Evolutionary conservation across 768 basidiomycete genomes (phyloP).

Genomic region (Tricholomella constricta): DNA sequence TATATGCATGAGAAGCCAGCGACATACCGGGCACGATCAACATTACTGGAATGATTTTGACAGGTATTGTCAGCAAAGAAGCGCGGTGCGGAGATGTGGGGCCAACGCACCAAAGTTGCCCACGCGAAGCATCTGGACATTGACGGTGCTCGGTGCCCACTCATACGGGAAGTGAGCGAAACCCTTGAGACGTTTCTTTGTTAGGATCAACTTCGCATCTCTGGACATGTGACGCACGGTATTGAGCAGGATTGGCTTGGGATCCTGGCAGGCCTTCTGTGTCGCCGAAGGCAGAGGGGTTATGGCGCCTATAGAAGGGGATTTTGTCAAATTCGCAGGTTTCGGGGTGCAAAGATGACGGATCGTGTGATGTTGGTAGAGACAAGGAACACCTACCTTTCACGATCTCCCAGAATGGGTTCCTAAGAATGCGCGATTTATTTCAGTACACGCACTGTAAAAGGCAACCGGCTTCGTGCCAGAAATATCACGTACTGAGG

Average conservation of each 20-base stretch:
- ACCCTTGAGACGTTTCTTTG: slow-evolving; percentile 42
- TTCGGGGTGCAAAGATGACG: background rate
- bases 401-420: slow-evolving; percentile 81
- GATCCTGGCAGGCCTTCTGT: slow-evolving; percentile 70
- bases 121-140: slow-evolving; percentile 75
- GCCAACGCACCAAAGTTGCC: slow-evolving; percentile 58
- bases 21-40: slow-evolving; percentile 65
- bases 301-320: slow-evolving; percentile 46
- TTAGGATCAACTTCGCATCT: slow-evolving; percentile 13
- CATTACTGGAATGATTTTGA: slow-evolving; percentile 46
- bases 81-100: background rate
- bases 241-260: slow-evolving; percentile 80
- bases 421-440: slow-evolving; percentile 38
- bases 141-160: slow-evolving; percentile 74
- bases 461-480: background rate
- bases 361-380: background rate
- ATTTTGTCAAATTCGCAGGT: background rate
- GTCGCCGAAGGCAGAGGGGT: slow-evolving; percentile 64
- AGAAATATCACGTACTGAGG: slow-evolving; percentile 45
- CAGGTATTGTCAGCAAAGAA: slow-evolving; percentile 5
- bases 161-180: slow-evolving; percentile 67
- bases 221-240: slow-evolving; percentile 45
- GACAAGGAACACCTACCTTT: slow-evolving; percentile 48
- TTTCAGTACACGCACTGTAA: slow-evolving; percentile 5
- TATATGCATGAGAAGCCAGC: slow-evolving; percentile 4